phyloP scores from a whole-genome alignment of 345 rosid species.

The Mangifera indica region DNA sequence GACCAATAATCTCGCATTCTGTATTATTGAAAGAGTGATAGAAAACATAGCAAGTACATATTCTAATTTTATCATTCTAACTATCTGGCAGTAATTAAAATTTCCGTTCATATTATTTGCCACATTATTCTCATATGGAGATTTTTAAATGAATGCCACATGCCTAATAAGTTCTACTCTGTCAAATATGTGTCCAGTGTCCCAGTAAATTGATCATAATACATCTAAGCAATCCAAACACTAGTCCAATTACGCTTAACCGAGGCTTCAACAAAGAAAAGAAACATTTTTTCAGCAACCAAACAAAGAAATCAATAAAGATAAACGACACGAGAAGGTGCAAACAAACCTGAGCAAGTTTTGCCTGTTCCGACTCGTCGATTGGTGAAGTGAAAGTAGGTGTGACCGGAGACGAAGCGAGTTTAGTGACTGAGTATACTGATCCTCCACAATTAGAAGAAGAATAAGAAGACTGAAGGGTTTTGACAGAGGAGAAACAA shows the following conservation, averaged over 20 bases:
- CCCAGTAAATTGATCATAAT: not conserved
- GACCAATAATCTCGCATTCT: not conserved
- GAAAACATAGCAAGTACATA: not conserved
- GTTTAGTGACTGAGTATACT: constrained; percentile 20
- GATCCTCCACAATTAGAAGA: constrained; percentile 25
- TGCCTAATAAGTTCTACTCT: too few species aligned
- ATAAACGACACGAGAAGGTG: not conserved
- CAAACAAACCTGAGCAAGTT: constrained; percentile 66
- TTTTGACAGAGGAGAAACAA: constrained; percentile 9
- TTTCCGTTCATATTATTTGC: too few species aligned
- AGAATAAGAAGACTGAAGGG: not conserved
- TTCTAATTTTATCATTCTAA: too few species aligned
- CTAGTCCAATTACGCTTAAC: not conserved
- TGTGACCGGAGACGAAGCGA: constrained; percentile 42
- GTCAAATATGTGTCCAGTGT: too few species aligned
- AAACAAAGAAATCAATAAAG: constrained; percentile 5
- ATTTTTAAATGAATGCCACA: too few species aligned
- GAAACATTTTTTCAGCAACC: not conserved
- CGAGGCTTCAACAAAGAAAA: not conserved
- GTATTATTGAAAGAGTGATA: not conserved
- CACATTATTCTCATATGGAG: too few species aligned
- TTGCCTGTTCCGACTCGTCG: constrained; percentile 58
- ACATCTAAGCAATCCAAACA: not conserved
- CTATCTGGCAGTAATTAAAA: too few species aligned
- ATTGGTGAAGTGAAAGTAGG: constrained; percentile 37